Base-by-base conservation (phyloP, 2,329 filamentous ascomycete genomes). In the Fusarium annulatum region DNA sequence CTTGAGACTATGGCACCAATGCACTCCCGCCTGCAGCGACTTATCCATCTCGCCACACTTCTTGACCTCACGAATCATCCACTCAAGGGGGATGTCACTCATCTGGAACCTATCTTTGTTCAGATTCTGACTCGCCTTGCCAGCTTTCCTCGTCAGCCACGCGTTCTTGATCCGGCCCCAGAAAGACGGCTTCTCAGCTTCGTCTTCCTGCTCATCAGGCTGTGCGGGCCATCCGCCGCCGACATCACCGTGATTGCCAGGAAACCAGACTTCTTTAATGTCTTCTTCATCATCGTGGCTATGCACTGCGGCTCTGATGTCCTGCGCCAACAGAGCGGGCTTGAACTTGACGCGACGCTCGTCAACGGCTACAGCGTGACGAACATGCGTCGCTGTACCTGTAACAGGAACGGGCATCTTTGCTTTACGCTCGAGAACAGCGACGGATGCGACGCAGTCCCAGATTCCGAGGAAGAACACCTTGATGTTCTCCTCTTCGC, bases 341-440 rank as follows among this genome's bases (percentile, higher is more conserved):
- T 87, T 88, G 81, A 89, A 89, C 76, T 89, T 89, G 65, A 87
- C 84, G 10, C 87, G 85, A 2, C 86, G 82, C 75, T 89, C 87
- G 68, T 89, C 86, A 18, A 88, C 82, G 9, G 86, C 84, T 6
- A 89, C 86, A 3, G 87, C 87, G 61, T 89, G 87, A 3, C 87
- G 83, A 34, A 88, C 83, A 56, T 83, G 83, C 10, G 80, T 73
- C 4, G 86, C 86, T 6, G 85, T 84, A 5, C 85, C 81, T 33
- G 75, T 76, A 0, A 83, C 81, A 0, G 82, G 79, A 3, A 82
- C 80, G 9, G 84, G 84, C 33, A 82, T 77, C n/a, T 79, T 81
- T 30, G 81, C 79, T 61, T 80, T 84, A 1, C 74, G 77, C 65
- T 84, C 83, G 33, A 85, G 67, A 19, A 85, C 81, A 11, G 84